Evolutionary conservation across 768 basidiomycete genomes (phyloP).

Genomic region (Pulveroboletus ravenelii): DNA sequence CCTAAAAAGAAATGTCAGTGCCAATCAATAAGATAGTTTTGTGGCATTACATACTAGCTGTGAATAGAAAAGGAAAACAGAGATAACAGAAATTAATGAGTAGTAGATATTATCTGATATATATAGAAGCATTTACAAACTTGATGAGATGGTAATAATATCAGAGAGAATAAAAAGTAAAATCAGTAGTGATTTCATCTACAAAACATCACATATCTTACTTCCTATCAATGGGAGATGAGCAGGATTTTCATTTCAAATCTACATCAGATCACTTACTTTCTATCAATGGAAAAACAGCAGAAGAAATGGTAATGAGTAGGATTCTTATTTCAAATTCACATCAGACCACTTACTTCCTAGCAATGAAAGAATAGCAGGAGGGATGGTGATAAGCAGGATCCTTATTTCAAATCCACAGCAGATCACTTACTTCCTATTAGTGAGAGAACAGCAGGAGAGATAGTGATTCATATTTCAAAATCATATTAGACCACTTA

Average conservation of each 20-base stretch:
- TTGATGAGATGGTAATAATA: too few relatives aligned
- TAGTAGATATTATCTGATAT: rapidly evolving
- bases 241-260: too few relatives aligned
- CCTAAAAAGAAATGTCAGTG: background rate
- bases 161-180: rapidly evolving
- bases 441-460: too few relatives aligned
- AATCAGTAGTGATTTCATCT: background rate
- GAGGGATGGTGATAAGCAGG: too few relatives aligned
- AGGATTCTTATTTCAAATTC: background rate
- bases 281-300: background rate
- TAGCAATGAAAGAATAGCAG: too few relatives aligned
- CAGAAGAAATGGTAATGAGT: background rate
- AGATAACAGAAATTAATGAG: too few relatives aligned
- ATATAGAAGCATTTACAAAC: background rate
- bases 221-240: background rate
- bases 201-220: background rate
- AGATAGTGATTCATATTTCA: background rate
- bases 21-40: too few relatives aligned
- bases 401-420: too few relatives aligned
- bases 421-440: too few relatives aligned
- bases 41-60: too few relatives aligned
- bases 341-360: background rate
- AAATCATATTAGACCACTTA: background rate
- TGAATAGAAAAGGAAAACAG: too few relatives aligned
- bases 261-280: too few relatives aligned